Evolutionary conservation across 805 yeast genomes (phyloP).

Genomic region (Saturnispora gosingensis): DNA sequence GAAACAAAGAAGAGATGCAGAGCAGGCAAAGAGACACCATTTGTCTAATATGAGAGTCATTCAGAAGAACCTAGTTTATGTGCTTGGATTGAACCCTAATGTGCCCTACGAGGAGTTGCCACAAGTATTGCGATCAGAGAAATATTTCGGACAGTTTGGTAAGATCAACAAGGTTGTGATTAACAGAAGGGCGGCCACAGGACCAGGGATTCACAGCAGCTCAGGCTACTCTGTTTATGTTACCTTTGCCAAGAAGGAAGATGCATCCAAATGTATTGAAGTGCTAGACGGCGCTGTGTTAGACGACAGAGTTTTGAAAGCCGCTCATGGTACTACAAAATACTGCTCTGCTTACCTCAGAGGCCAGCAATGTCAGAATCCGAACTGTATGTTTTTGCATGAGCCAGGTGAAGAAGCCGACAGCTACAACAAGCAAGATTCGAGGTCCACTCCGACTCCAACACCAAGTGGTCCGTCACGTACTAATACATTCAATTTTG

Average conservation of each 20-base stretch:
- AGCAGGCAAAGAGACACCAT: conserved; percentile 74
- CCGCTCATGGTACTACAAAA: conserved; percentile 98
- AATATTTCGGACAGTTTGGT: conserved; percentile 98
- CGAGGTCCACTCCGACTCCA: neutral
- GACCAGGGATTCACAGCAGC: conserved; percentile 30
- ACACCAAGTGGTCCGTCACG: neutral
- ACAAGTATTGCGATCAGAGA: conserved; percentile 72
- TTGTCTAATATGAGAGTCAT: conserved; percentile 97
- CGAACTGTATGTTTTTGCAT: conserved; percentile 97
- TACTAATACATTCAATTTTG: conserved; percentile 44
- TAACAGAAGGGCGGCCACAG: conserved; percentile 59
- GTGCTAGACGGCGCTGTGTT: conserved; percentile 89
- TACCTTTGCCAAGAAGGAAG: conserved; percentile 87
- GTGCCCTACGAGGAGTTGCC: conserved; percentile 82
- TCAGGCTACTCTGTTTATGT: conserved; percentile 94
- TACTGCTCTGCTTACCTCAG: conserved; percentile 94
- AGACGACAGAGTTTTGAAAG: conserved; percentile 83
- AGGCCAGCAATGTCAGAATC: conserved; percentile 95
- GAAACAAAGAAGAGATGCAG: conserved; percentile 86
- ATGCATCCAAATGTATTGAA: conserved; percentile 86
- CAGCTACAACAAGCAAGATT: conserved; percentile 81
- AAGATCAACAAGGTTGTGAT: conserved; percentile 89
- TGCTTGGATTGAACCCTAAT: conserved; percentile 87
- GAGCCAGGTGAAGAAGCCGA: conserved; percentile 99
- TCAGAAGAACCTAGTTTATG: conserved; percentile 93